Conservation (phyloP, 2,329 filamentous ascomycete species). For the Periconia macrospinosa region DNA sequence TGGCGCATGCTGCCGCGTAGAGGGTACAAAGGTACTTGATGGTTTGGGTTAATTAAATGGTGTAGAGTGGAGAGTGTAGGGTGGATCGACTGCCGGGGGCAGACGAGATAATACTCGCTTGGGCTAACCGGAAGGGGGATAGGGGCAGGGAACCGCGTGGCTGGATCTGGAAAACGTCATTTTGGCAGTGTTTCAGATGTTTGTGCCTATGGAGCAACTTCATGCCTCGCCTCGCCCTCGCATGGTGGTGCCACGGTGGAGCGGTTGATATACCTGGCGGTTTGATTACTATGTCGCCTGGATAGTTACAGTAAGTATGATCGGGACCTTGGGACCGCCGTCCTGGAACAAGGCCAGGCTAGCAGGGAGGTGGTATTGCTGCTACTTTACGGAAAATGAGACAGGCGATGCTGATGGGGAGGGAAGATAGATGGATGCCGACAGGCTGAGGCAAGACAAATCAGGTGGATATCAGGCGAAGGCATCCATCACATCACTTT, state of each 20-base stretch:
- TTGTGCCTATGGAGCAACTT: background rate
- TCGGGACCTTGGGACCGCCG: too few relatives aligned
- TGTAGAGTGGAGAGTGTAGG: too few relatives aligned
- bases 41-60: too few relatives aligned
- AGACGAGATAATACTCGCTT: background rate
- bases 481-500: too few relatives aligned
- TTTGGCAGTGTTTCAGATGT: conserved; percentile 1
- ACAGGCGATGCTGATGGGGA: background rate
- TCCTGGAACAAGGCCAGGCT: too few relatives aligned
- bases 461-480: background rate
- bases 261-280: background rate
- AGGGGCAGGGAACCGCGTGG: background rate
- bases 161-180: conserved; percentile 1
- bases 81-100: conserved; percentile 1
- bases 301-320: background rate
- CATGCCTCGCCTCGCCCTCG: too few relatives aligned
- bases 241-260: background rate
- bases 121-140: background rate
- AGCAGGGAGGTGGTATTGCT: too few relatives aligned
- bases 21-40: too few relatives aligned
- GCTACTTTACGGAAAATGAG: too few relatives aligned
- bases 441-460: too few relatives aligned
- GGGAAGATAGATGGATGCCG: background rate
- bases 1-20: too few relatives aligned
- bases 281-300: too few relatives aligned